Evolutionary conservation across 1,284 basidiomycete genomes (phyloP).

Genomic region (Tranzscheliella williamsii): DNA sequence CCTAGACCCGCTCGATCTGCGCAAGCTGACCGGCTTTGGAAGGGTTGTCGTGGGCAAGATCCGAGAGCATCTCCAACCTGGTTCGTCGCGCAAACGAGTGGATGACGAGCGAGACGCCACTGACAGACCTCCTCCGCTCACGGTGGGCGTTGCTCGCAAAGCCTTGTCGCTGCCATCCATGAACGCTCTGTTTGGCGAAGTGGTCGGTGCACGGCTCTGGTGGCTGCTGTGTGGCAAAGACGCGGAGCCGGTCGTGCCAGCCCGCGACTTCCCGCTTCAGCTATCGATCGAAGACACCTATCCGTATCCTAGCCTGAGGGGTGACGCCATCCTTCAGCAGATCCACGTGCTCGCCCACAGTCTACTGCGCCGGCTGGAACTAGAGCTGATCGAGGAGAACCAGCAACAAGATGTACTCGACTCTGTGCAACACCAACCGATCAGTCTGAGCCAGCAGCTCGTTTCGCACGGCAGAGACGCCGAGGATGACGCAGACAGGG

Average conservation of each 20-base stretch:
- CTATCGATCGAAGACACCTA: constrained; percentile 61
- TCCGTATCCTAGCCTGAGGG: constrained; percentile 33
- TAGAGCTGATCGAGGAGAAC: constrained; percentile 41
- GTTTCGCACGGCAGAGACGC: neutral
- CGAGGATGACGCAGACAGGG: neutral
- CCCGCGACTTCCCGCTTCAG: constrained; percentile 58
- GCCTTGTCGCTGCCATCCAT: constrained; percentile 29
- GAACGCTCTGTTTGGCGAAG: constrained; percentile 38
- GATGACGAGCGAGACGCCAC: neutral
- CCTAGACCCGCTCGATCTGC: constrained; percentile 53
- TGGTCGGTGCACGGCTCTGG: constrained; percentile 52
- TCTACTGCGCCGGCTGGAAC: constrained; percentile 46
- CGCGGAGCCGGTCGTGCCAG: constrained; percentile 52
- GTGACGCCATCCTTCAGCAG: constrained; percentile 23
- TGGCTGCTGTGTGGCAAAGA: constrained; percentile 55
- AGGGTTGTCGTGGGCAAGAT: constrained; percentile 35
- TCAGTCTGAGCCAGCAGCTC: constrained; percentile 1
- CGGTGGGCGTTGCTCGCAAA: constrained; percentile 28
- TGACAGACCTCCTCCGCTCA: constrained; percentile 10
- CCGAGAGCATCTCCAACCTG: constrained; percentile 15
- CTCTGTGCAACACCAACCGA: neutral
- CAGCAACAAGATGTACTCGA: neutral
- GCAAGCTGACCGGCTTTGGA: constrained; percentile 49
- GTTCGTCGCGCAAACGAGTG: neutral
- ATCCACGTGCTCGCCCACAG: constrained; percentile 26